phyloP scores from a whole-genome alignment of 2,329 filamentous ascomycete genomes.

The Pyricularia sp. region DNA sequence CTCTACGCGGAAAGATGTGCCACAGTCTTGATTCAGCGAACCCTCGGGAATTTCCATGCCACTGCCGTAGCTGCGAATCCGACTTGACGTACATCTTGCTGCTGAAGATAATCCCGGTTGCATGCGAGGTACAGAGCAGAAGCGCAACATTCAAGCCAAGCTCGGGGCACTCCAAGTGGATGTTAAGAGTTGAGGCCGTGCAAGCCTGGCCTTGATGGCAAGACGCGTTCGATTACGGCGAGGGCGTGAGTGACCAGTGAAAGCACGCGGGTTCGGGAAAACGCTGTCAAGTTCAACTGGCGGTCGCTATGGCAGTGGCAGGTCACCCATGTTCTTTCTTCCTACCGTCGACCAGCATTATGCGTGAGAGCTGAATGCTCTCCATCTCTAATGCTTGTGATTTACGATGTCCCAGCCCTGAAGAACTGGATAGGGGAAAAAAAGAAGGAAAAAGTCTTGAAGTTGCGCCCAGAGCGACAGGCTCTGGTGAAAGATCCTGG shows the following conservation, averaged over 20 bases:
- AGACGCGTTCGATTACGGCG: not conserved
- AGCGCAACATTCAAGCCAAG: not conserved
- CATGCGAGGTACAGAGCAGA: no score
- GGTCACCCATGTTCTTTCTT: not conserved
- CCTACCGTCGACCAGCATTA: not conserved
- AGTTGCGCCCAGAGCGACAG: not conserved
- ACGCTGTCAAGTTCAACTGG: no score
- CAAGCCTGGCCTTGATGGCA: not conserved
- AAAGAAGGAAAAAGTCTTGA: not conserved
- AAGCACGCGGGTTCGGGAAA: no score
- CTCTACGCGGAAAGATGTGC: no score
- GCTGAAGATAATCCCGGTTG: no score
- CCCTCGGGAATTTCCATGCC: no score
- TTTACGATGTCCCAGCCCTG: not conserved
- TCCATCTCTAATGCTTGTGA: not conserved
- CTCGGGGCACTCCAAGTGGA: not conserved
- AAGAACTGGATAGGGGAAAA: no score
- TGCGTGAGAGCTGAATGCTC: not conserved
- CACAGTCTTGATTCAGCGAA: no score
- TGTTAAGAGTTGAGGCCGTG: not conserved
- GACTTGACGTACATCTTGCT: no score
- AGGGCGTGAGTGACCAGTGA: no score
- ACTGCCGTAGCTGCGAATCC: no score
- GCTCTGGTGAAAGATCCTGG: not conserved
- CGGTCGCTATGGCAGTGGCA: not conserved